Conservation (phyloP, 2,329 filamentous ascomycete species). For the Talaromyces albobiverticillius region DNA sequence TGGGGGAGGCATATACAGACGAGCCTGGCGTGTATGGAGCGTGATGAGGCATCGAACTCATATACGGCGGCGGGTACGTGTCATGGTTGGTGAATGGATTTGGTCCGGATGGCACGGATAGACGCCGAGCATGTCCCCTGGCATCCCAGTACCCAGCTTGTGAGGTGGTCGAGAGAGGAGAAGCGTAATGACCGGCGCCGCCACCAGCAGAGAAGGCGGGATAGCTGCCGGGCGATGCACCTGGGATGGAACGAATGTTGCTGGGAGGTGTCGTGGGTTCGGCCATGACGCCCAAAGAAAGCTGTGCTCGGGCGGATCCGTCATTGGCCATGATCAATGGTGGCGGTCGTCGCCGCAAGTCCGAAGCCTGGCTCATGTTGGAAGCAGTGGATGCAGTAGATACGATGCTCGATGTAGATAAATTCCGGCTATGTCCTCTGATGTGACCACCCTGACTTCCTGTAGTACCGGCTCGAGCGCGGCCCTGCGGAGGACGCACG, state of each 20-base stretch:
- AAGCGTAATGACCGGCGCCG: slow-evolving; percentile 69
- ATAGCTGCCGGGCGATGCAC: slow-evolving; percentile 70
- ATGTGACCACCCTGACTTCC: slow-evolving; percentile 69
- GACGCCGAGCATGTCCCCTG: slow-evolving; percentile 66
- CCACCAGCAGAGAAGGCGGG: slow-evolving; percentile 75
- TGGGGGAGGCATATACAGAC: slow-evolving; percentile 65
- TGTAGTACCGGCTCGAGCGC: slow-evolving; percentile 73
- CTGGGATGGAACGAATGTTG: slow-evolving; percentile 62
- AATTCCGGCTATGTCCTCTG: slow-evolving; percentile 77
- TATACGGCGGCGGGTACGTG: slow-evolving; percentile 56
- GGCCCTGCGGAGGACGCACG: slow-evolving; percentile 65
- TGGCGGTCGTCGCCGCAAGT: slow-evolving; percentile 69
- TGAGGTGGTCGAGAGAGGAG: slow-evolving; percentile 67
- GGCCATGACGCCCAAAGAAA: slow-evolving; percentile 63
- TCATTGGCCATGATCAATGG: slow-evolving; percentile 80
- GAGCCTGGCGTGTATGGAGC: slow-evolving; percentile 56
- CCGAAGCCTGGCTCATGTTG: slow-evolving; percentile 60
- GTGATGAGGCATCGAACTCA: slow-evolving; percentile 55
- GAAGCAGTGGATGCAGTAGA: slow-evolving; percentile 73
- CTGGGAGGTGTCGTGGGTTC: slow-evolving; percentile 63
- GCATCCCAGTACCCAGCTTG: slow-evolving; percentile 70
- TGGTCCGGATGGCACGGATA: slow-evolving; percentile 75
- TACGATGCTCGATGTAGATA: slow-evolving; percentile 83
- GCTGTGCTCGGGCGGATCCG: slow-evolving; percentile 56
- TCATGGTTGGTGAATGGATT: slow-evolving; percentile 71